Evolutionary conservation across 371 early-diverging fungal species (phyloP).

Genomic region (Mucor lusitanicus): DNA sequence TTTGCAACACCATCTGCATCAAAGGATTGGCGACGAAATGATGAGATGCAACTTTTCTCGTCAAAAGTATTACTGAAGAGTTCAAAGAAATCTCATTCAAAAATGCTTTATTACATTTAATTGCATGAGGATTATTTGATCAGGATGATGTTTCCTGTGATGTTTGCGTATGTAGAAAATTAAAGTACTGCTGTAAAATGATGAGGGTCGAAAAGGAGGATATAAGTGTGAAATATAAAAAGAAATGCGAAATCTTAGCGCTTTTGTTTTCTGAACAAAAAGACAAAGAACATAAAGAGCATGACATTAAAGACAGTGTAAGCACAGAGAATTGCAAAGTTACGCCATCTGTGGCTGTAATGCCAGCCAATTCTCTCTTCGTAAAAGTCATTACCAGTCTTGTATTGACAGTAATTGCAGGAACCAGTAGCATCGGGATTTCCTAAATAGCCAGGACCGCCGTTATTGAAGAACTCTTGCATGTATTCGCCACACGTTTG

Average conservation of each 20-base stretch:
- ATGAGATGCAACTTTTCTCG: too few species aligned
- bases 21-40: too few species aligned
- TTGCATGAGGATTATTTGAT: too few species aligned
- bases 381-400: conserved; percentile 62
- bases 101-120: too few species aligned
- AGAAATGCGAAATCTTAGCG: too few species aligned
- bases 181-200: too few species aligned
- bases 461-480: conserved; percentile 48
- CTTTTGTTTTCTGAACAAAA: conserved; percentile 46
- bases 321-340: conserved; percentile 67
- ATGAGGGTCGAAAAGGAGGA: too few species aligned
- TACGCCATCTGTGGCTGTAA: conserved; percentile 71
- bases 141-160: too few species aligned
- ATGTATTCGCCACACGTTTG: conserved; percentile 68
- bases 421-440: conserved; percentile 43
- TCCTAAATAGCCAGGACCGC: conserved; percentile 65
- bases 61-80: too few species aligned
- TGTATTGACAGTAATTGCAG: conserved; percentile 73
- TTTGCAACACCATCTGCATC: too few species aligned
- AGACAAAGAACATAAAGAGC: conserved; percentile 54
- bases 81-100: too few species aligned
- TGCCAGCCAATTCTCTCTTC: conserved; percentile 56
- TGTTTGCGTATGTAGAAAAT: conserved; percentile 61
- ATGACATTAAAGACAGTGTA: conserved; percentile 60
- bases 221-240: too few species aligned